Evolutionary conservation across 2,329 filamentous ascomycete species (phyloP).

Genomic region (Sporothrix euskadiensis): DNA sequence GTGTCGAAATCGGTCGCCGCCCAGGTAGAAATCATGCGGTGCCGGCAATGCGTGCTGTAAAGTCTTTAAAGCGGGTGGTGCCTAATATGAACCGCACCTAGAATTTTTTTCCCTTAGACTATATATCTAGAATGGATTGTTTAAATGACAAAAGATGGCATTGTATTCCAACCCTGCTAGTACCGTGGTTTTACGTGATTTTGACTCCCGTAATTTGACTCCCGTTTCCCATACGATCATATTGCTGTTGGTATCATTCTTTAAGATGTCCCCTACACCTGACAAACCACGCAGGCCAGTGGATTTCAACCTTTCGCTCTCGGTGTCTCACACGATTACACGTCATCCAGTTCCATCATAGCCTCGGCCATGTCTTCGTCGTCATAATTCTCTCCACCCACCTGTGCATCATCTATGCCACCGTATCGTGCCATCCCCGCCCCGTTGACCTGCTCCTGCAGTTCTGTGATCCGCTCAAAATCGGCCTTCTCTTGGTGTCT

Average conservation of each 20-base stretch:
- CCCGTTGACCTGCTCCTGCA: conserved; percentile 49
- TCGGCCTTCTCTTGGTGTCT: conserved; percentile 73
- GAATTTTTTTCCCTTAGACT: not conserved
- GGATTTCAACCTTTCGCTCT: not conserved
- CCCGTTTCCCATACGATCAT: too few relatives aligned
- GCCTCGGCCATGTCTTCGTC: conserved; percentile 55
- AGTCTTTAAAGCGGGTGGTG: conserved; percentile 47
- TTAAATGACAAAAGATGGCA: not conserved
- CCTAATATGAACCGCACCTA: not conserved
- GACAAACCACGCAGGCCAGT: not conserved
- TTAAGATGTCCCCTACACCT: not conserved
- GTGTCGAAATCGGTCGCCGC: conserved; percentile 78
- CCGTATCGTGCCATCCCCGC: conserved; percentile 32
- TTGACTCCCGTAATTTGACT: too few relatives aligned
- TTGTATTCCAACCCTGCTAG: not conserved
- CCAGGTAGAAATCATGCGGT: conserved; percentile 64
- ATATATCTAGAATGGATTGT: not conserved
- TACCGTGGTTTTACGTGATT: not conserved
- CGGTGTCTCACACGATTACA: not conserved
- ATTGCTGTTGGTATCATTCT: too few relatives aligned
- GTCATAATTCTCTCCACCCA: conserved; percentile 37
- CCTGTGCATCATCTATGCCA: conserved; percentile 34
- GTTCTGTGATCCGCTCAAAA: conserved; percentile 64
- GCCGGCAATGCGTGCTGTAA: conserved; percentile 60
- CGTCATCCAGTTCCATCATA: conserved; percentile 39